These are phyloP conservation scores for Verticillium isaacii DNA, from an alignment of 2,329 filamentous ascomycete genomes.

Conservation along the genomic window DNA sequence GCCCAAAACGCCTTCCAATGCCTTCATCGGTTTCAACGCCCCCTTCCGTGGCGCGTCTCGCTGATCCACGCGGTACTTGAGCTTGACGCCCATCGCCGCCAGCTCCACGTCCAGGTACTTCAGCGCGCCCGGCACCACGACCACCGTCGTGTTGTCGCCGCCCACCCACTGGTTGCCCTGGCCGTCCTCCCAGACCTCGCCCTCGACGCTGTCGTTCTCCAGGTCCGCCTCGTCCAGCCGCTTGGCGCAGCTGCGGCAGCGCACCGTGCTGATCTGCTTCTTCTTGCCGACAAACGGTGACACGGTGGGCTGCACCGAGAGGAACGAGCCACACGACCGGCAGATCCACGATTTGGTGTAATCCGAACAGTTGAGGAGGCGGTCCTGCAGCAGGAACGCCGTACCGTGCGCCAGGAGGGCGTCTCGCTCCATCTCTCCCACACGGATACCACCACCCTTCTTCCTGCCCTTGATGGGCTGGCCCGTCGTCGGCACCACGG, in stretches of 20 bases:
- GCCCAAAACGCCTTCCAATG: conserved; percentile 8
- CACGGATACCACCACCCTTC: conserved; percentile 95
- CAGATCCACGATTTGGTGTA: conserved; percentile 89
- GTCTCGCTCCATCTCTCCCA: conserved; percentile 98
- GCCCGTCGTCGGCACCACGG: conserved; percentile 82
- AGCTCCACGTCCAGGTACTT: conserved; percentile 93
- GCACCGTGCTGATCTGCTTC: conserved; percentile 62
- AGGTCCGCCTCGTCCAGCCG: conserved; percentile 54
- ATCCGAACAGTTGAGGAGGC: conserved; percentile 95
- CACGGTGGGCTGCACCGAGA: conserved; percentile 79
- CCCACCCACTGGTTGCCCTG: conserved; percentile 79
- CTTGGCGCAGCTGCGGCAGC: conserved; percentile 74
- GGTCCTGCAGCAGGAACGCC: conserved; percentile 90
- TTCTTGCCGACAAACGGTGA: conserved; percentile 61
- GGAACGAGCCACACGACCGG: conserved; percentile 81
- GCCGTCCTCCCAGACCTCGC: conserved; percentile 90
- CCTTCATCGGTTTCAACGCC: conserved; percentile 34
- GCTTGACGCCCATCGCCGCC: conserved; percentile 90
- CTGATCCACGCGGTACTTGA: conserved; percentile 69
- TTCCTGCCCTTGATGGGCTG: conserved; percentile 97
- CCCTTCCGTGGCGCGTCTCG: conserved; percentile 62
- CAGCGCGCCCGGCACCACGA: conserved; percentile 88
- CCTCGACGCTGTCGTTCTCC: conserved; percentile 52
- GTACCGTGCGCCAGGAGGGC: conserved; percentile 92
- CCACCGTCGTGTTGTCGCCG: conserved; percentile 83